phyloP scores from a whole-genome alignment of 345 rosid species.

The Brassica nigra region DNA sequence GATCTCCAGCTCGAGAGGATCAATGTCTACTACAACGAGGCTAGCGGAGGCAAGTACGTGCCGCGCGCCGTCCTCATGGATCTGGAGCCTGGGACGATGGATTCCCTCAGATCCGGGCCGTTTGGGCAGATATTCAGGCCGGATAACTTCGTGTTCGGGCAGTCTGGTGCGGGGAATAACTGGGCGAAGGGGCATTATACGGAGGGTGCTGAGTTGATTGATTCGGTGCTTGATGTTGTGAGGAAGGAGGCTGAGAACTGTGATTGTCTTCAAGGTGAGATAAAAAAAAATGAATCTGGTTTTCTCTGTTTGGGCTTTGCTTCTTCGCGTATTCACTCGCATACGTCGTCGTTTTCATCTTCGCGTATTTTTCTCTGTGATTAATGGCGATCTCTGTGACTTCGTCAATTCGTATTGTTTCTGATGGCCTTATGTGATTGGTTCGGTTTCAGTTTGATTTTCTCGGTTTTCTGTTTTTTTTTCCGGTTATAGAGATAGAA shows the following conservation, averaged over 20 bases:
- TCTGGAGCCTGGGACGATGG: conserved; percentile 1
- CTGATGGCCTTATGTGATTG: too few relatives aligned
- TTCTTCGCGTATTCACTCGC: background rate
- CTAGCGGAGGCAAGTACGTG: background rate
- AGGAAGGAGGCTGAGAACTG: conserved; percentile 4
- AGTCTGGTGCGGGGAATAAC: background rate
- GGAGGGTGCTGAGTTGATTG: background rate
- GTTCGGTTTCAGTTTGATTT: too few relatives aligned
- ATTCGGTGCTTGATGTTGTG: background rate
- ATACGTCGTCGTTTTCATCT: background rate
- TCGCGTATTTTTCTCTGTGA: background rate
- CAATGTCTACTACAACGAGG: background rate
- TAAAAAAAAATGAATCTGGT: too few relatives aligned
- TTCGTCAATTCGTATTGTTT: background rate
- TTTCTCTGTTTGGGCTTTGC: background rate
- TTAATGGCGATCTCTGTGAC: background rate
- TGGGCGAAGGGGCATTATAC: background rate
- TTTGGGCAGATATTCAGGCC: background rate
- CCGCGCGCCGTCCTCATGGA: background rate
- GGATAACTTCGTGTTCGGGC: conserved; percentile 1
- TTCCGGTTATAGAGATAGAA: too few relatives aligned
- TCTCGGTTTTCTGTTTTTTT: too few relatives aligned
- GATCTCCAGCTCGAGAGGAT: background rate
- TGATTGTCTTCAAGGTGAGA: background rate
- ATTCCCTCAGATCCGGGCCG: background rate